A percentile compares a stretch with the other conserved stretches of the same genome.
phyloP scores from a whole-genome alignment of 805 yeast species.

The Zygosaccharomyces bailii region DNA sequence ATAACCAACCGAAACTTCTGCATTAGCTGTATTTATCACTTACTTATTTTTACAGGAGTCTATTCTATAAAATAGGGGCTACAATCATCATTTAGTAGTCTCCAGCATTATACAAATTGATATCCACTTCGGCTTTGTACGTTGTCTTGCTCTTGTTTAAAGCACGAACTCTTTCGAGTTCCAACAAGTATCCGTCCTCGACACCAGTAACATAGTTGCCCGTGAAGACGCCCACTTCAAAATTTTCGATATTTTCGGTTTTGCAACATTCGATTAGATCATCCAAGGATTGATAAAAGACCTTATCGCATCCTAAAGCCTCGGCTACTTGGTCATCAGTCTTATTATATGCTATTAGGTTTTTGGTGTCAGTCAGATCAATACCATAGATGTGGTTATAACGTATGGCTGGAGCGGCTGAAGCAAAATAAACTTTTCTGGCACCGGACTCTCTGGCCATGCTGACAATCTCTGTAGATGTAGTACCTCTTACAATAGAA shows the following conservation, averaged over 20 bases:
- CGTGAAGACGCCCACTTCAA: slow-evolving; percentile 96
- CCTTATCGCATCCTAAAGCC: slow-evolving; percentile 85
- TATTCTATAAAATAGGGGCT: not conserved
- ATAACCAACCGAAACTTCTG: too few relatives aligned
- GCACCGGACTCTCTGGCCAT: slow-evolving; percentile 99
- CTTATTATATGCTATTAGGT: slow-evolving; percentile 82
- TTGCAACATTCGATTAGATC: slow-evolving; percentile 81
- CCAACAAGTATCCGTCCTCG: slow-evolving; percentile 75
- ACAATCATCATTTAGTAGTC: slow-evolving; percentile 40
- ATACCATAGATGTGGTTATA: slow-evolving; percentile 95
- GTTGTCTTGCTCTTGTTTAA: slow-evolving; percentile 55
- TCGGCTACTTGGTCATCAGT: slow-evolving; percentile 70
- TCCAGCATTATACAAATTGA: slow-evolving; percentile 58
- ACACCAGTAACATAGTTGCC: slow-evolving; percentile 94
- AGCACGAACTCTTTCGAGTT: slow-evolving; percentile 78
- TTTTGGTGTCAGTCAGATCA: slow-evolving; percentile 92
- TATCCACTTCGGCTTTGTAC: slow-evolving; percentile 75
- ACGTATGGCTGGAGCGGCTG: slow-evolving; percentile 98
- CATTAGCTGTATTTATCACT: too few relatives aligned
- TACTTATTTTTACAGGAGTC: slow-evolving; percentile 9
- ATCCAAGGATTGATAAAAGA: slow-evolving; percentile 79
- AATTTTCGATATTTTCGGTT: slow-evolving; percentile 45
- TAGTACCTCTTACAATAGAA: slow-evolving; percentile 96
- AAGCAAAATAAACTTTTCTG: slow-evolving; percentile 87
- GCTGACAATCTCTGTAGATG: slow-evolving; percentile 90